These are phyloP conservation scores for Xanthoconium separans DNA, from an alignment of 1,284 basidiomycete species.

Conservation along the genomic window DNA sequence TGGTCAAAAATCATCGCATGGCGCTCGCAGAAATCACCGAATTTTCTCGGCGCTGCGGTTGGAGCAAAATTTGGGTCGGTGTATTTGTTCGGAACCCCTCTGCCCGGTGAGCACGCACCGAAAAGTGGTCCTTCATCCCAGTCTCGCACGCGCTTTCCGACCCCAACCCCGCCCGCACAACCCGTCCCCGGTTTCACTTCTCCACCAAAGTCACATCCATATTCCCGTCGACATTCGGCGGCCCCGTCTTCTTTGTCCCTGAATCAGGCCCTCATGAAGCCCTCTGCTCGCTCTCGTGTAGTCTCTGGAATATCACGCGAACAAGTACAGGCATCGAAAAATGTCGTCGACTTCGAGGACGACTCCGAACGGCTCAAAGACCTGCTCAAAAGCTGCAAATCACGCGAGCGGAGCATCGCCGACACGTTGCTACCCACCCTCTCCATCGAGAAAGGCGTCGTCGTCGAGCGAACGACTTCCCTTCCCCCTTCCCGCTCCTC, in stretches of 20 bases:
- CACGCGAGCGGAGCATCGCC: slow-evolving; percentile 28
- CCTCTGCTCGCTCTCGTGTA: slow-evolving; percentile 44
- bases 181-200: slow-evolving; percentile 32
- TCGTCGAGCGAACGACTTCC: slow-evolving; percentile 24
- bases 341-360: slow-evolving; percentile 75
- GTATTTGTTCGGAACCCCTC: slow-evolving; percentile 33
- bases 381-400: slow-evolving; percentile 58
- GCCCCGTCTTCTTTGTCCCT: slow-evolving; percentile 37
- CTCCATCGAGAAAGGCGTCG: slow-evolving; percentile 25
- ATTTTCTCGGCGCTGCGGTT: slow-evolving; percentile 27
- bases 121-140: slow-evolving; percentile 9
- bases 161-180: slow-evolving; percentile 14
- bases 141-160: slow-evolving; percentile 13
- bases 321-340: slow-evolving; percentile 53
- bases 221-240: slow-evolving; percentile 28
- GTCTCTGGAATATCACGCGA: slow-evolving; percentile 68
- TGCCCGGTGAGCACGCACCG: slow-evolving; percentile 15
- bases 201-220: slow-evolving; percentile 28
- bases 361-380: slow-evolving; percentile 73
- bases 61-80: slow-evolving; percentile 39
- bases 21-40: slow-evolving; percentile 9
- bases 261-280: slow-evolving; percentile 27
- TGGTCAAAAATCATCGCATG: slow-evolving; percentile 23
- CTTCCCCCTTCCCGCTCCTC: slow-evolving; percentile 28
- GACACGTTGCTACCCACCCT: slow-evolving; percentile 31